Percentiles rank a stretch among this genome's conserved stretches.
phyloP scores from a whole-genome alignment of 164 flowering plant genomes.

The Paratinospora sagittata region DNA sequence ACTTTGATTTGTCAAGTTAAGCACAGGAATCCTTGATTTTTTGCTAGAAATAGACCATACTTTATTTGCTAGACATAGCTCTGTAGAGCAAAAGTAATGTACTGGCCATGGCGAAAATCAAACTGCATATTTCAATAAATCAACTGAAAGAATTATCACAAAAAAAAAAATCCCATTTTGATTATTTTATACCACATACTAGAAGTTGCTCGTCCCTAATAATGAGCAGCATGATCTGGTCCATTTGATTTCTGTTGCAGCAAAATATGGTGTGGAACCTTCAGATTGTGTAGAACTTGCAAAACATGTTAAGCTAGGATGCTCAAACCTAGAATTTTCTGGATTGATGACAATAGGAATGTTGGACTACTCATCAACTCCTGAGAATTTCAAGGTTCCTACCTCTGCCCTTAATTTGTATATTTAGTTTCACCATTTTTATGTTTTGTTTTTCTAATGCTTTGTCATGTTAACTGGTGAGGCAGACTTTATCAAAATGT shows the following conservation, averaged over 20 bases:
- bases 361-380: conserved; percentile 88
- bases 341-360: conserved; percentile 97
- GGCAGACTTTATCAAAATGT: conserved; percentile 63
- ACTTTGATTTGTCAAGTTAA: too few species aligned
- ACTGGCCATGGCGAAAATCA: too few species aligned
- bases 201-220: background rate
- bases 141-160: too few species aligned
- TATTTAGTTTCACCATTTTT: background rate
- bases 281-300: conserved; percentile 66
- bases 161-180: too few species aligned
- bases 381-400: conserved; percentile 79
- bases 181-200: background rate
- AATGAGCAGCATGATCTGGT: background rate
- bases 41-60: too few species aligned
- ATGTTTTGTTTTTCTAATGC: conserved; percentile 1
- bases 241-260: conserved; percentile 35
- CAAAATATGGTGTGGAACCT: conserved; percentile 84
- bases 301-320: conserved; percentile 52
- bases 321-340: conserved; percentile 78
- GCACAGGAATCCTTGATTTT: too few species aligned
- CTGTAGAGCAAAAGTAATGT: too few species aligned
- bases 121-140: too few species aligned
- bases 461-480: conserved; percentile 8
- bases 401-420: background rate
- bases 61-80: too few species aligned